A percentile compares a stretch with the other conserved stretches of the same genome.
phyloP scores from a whole-genome alignment of 768 basidiomycete species.

The Auriscalpium microsporum region DNA sequence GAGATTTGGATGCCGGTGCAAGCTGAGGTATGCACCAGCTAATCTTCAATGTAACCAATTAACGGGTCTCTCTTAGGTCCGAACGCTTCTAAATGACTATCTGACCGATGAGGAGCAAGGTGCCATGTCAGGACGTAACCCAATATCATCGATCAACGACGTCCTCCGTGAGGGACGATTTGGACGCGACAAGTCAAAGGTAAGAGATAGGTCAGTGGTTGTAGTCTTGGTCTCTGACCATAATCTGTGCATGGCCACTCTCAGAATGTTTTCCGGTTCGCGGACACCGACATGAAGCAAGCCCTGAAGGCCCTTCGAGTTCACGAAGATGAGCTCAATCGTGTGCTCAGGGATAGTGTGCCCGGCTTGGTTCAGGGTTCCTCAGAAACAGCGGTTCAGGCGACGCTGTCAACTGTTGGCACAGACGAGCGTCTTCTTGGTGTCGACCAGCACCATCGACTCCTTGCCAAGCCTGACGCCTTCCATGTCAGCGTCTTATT shows the following conservation, averaged over 20 bases:
- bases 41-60: neutral
- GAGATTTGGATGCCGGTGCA: slow-evolving; percentile 90
- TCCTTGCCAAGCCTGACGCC: slow-evolving; percentile 82
- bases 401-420: slow-evolving; percentile 49
- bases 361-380: slow-evolving; percentile 82
- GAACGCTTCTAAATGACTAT: slow-evolving; percentile 79
- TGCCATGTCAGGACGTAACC: slow-evolving; percentile 69
- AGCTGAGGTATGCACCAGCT: slow-evolving; percentile 56
- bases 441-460: slow-evolving; percentile 70
- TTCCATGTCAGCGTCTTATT: slow-evolving; percentile 95
- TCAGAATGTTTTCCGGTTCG: slow-evolving; percentile 84
- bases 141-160: slow-evolving; percentile 90
- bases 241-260: neutral
- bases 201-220: slow-evolving; percentile 18
- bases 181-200: slow-evolving; percentile 73
- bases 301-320: slow-evolving; percentile 57
- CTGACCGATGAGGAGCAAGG: slow-evolving; percentile 87
- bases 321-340: slow-evolving; percentile 80
- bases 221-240: neutral
- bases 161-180: slow-evolving; percentile 79
- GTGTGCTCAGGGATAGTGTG: slow-evolving; percentile 81
- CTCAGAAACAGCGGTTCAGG: slow-evolving; percentile 54
- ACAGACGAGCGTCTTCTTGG: slow-evolving; percentile 70
- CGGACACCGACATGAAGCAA: slow-evolving; percentile 77
- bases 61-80: slow-evolving; percentile 45